Base-by-base conservation (phyloP, 352 stramenopile species). In the Phytophthora colocasiae region DNA sequence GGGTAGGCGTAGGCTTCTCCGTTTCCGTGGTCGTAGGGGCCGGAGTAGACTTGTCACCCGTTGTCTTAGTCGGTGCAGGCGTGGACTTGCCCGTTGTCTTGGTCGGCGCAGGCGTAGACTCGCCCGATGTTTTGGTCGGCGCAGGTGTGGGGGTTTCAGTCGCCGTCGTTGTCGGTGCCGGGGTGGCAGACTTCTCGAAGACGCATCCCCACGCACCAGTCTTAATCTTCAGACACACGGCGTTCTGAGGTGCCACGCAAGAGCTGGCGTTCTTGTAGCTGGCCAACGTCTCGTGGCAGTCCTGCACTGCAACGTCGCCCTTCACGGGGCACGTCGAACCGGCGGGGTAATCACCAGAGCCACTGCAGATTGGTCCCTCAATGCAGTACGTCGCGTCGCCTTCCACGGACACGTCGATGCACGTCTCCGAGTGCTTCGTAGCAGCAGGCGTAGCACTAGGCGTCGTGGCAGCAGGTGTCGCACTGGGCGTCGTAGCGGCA, bases 301-400 rank as follows among this genome's bases (percentile, higher is more conserved):
- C 74, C 36, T 81, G 69, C 17, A 81, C 69, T 0, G 85, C 80
- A 19, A 87, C 69, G 31, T 82, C 75, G 17, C 85, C 85, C 66
- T 87, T 78, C 66, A 78, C 69, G 4, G 85, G 85, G 32, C 85
- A 94, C 31, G 74, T 50, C 19, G 34, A 60, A 3, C 85, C 85
- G 10, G 73, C 63, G 3, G 81, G 78, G 24, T 47, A 58, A 12
- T 69, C 57, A 31, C 79, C 81, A 8, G 69, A 63, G 41, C 85
- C 85, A 31, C 73, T 86, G 63, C 85, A 94, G 44, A 92, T 79
- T 2, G 80, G 69, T 24, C 81, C 85, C 9, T 65, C 47, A 44
- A 92, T 86, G 68, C 83, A 92, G 67, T 91, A 92, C 15, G 86
- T 92, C 26, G 83, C 86, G 57, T 92, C 83, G 1, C 77, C 65